Evolutionary conservation across 2,329 filamentous ascomycete species (phyloP).

Genomic region (Colletotrichum costaricense): DNA sequence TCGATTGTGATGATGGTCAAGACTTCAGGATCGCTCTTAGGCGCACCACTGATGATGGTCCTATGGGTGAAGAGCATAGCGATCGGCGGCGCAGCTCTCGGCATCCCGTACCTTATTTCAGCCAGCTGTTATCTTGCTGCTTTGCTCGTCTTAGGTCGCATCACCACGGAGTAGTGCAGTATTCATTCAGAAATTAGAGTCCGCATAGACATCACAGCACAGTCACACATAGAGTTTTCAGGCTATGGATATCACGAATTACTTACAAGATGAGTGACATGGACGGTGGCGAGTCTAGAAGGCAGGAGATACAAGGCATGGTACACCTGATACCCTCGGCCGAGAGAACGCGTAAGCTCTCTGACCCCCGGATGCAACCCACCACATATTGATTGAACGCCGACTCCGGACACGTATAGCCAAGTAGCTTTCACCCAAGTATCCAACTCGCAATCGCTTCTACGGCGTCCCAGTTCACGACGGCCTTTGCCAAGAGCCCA

Average conservation of each 20-base stretch:
- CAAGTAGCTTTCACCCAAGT: no score
- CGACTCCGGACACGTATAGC: no score
- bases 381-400: no score
- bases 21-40: slow-evolving; percentile 58
- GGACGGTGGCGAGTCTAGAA: background rate
- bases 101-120: slow-evolving; percentile 54
- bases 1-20: slow-evolving; percentile 64
- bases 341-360: background rate
- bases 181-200: background rate
- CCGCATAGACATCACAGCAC: background rate
- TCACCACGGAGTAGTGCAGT: background rate
- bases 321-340: background rate
- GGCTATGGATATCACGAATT: background rate
- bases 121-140: slow-evolving; percentile 51
- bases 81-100: slow-evolving; percentile 45
- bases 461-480: no score
- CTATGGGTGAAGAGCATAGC: slow-evolving; percentile 59
- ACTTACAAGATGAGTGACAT: background rate
- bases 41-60: slow-evolving; percentile 58
- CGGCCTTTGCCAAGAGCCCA: no score
- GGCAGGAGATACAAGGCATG: background rate
- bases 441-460: no score
- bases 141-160: slow-evolving; percentile 43
- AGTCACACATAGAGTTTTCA: background rate
- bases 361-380: background rate